Evolutionary conservation across 2,329 filamentous ascomycete genomes (phyloP).

Genomic region (Zymoseptoria passerinii): DNA sequence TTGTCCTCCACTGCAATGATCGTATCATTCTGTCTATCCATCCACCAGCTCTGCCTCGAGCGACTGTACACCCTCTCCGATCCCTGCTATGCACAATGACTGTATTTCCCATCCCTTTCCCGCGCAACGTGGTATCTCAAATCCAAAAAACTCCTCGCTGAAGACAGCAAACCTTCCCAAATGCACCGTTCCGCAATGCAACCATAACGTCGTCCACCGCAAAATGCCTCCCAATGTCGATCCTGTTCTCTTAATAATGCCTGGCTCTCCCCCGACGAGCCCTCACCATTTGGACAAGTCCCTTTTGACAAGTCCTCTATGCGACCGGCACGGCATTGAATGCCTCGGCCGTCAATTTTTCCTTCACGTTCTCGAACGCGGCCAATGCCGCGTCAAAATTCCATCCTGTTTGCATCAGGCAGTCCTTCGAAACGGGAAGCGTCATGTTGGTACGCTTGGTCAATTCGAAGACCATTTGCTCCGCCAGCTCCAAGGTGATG

Average conservation of each 20-base stretch:
- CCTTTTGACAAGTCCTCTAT: neutral
- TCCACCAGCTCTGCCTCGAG: neutral
- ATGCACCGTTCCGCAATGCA: neutral
- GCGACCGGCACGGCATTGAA: constrained; percentile 20
- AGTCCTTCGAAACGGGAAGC: constrained; percentile 68
- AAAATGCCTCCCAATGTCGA: neutral
- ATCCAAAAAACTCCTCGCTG: neutral
- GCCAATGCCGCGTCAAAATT: constrained; percentile 65
- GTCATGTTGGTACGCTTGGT: constrained; percentile 74
- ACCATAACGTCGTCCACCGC: no score
- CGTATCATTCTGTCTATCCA: neutral
- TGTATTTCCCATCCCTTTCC: neutral
- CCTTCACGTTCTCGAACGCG: constrained; percentile 69
- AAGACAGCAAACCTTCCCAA: neutral
- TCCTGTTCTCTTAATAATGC: neutral
- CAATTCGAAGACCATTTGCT: constrained; percentile 61
- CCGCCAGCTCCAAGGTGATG: constrained; percentile 25
- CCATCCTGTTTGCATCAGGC: constrained; percentile 71
- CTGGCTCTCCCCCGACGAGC: neutral
- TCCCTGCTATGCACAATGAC: neutral
- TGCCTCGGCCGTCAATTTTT: constrained; percentile 35
- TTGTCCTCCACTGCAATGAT: neutral
- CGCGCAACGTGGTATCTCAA: neutral
- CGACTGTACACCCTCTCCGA: neutral
- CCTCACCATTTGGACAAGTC: neutral